phyloP scores from a whole-genome alignment of 2,329 filamentous ascomycete species.

The Leptographium wingfieldii region DNA sequence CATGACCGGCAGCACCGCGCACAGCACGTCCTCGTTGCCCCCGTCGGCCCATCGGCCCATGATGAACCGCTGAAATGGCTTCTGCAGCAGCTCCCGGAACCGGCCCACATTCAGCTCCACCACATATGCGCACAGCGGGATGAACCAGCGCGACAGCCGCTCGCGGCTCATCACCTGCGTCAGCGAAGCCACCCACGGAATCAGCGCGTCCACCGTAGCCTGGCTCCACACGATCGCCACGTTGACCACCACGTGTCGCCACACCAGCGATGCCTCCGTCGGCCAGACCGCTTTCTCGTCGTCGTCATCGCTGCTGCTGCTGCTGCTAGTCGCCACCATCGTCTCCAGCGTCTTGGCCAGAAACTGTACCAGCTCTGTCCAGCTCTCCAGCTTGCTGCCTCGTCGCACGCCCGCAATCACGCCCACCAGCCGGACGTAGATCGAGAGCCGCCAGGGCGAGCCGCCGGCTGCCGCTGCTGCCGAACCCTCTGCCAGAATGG shows the following conservation, averaged over 20 bases:
- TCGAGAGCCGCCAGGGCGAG: constrained; percentile 28
- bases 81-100: constrained; percentile 68
- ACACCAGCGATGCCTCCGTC: constrained; percentile 28
- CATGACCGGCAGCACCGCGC: constrained; percentile 55
- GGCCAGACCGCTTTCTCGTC: neutral
- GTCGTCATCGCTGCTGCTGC: constrained; percentile 15
- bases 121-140: constrained; percentile 75
- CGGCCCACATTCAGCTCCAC: constrained; percentile 59
- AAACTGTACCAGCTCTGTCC: constrained; percentile 50
- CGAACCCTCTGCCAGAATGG: constrained; percentile 39
- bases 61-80: constrained; percentile 76
- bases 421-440: constrained; percentile 50
- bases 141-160: constrained; percentile 57
- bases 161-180: constrained; percentile 49
- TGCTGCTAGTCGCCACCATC: constrained; percentile 19
- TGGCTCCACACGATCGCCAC: constrained; percentile 58
- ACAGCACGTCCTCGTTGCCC: constrained; percentile 54
- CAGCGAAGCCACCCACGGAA: constrained; percentile 55
- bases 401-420: constrained; percentile 67
- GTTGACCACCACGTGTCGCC: constrained; percentile 45
- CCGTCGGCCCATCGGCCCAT: constrained; percentile 57
- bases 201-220: constrained; percentile 66
- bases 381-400: constrained; percentile 60
- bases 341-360: constrained; percentile 39
- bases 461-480: constrained; percentile 19